phyloP scores from a whole-genome alignment of 2,329 filamentous ascomycete species.

The Colletotrichum godetiae region DNA sequence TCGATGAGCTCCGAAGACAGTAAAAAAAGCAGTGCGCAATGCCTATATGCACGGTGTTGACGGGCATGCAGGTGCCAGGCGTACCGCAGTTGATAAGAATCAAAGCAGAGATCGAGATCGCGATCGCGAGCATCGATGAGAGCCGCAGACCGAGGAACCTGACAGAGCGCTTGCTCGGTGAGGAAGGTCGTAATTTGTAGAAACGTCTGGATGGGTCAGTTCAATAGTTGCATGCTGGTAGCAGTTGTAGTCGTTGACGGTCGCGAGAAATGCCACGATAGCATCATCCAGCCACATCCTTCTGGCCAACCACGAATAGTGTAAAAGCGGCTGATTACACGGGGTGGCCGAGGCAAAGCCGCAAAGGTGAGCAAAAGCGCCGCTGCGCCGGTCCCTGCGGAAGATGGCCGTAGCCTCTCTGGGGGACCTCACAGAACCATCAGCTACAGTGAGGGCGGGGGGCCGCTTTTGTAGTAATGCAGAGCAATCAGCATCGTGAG shows the following conservation, averaged over 20 bases:
- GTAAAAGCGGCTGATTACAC: neutral
- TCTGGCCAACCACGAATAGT: neutral
- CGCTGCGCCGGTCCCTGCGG: neutral
- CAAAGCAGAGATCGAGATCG: neutral
- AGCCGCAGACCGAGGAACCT: neutral
- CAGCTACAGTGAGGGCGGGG: neutral
- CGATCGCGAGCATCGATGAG: neutral
- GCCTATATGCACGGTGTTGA: neutral
- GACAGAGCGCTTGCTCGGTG: neutral
- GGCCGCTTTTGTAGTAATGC: neutral
- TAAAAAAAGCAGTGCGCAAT: neutral
- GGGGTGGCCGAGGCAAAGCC: neutral
- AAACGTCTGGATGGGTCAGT: neutral
- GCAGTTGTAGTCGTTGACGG: neutral
- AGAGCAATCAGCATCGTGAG: constrained; percentile 15
- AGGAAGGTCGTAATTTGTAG: neutral
- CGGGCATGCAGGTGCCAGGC: neutral
- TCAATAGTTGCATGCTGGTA: neutral
- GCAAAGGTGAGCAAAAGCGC: neutral
- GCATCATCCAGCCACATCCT: neutral
- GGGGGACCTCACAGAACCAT: too few species aligned
- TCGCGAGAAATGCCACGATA: neutral
- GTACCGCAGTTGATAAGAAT: neutral
- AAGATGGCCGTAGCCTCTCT: too few species aligned
- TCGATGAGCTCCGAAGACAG: too few species aligned